Base-by-base conservation (phyloP, 2,329 filamentous ascomycete genomes). In the Ophiocordyceps camponoti-leonardi region DNA sequence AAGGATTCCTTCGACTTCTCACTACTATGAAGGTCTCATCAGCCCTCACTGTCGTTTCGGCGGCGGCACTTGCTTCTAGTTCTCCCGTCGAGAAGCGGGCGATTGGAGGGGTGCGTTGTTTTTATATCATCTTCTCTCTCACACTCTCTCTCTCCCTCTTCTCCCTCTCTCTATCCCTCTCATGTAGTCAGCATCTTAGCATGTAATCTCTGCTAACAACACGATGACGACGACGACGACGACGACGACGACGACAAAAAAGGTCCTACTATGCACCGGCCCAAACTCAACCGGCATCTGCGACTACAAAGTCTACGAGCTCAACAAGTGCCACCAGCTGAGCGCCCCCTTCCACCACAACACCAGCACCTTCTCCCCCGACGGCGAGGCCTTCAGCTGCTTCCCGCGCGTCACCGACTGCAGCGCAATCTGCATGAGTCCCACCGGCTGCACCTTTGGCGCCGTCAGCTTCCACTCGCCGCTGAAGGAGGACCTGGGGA, bases 371-470 rank as follows among this genome's bases (percentile, higher is more conserved):
- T 75, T 75, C 52, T 68, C 68, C 2, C 68, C 67, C 8, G 70
- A 74, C 48, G 67, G 63, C 35, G 70, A 69, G 42, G 51, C 51
- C 37, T 73, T 74, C 50, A 58, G 54, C 49, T 75, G 71, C 59
- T 69, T 59, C 54, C 71, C 69, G 3, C 65, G 63, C 48, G 54
- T 62, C 8, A 52, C 53, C 45, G 46, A 54, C 22, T 75, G 72
- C 54, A 58, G 58, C 31, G 59, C 56, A 20, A 59, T 65, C 48
- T 75, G 71, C 62, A 67, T 45, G 5, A 72, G 69, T 42, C 69
- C 69, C 2, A 67, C 65, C 41, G 72, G 71, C 33, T 75, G 72
- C 58, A 73, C 71, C 0, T 63, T 71, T 48, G 72, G 71, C 33
- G 53, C 61, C 8, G 60, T 75, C 43, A 62, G 64, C 51, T 73